Conservation (phyloP, 2,329 filamentous ascomycete species). For the Remersonia thermophila region DNA sequence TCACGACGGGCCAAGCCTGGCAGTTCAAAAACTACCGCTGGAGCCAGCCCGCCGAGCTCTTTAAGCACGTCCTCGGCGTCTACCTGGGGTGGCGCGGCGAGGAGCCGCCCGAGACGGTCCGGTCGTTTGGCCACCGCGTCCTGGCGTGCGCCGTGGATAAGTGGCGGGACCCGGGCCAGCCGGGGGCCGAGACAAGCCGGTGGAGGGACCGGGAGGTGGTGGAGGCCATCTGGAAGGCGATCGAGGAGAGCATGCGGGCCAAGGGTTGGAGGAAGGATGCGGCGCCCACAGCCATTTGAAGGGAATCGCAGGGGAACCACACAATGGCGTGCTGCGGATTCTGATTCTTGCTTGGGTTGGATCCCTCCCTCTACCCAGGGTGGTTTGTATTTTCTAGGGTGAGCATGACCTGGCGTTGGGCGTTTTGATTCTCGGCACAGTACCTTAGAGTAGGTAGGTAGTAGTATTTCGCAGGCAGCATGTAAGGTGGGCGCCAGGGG, state of each 20-base stretch:
- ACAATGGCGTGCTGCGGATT: no score
- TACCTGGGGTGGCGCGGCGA: constrained; percentile 90
- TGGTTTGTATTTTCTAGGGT: no score
- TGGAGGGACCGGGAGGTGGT: constrained; percentile 91
- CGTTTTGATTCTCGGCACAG: no score
- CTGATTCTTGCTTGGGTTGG: no score
- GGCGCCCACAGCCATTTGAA: constrained; percentile 40
- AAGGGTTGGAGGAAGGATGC: constrained; percentile 72
- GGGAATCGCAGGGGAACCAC: no score
- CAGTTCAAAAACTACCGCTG: constrained; percentile 99
- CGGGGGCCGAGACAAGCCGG: constrained; percentile 37
- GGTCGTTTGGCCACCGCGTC: constrained; percentile 76
- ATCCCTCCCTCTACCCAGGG: no score
- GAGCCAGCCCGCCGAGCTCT: constrained; percentile 77
- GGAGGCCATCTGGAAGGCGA: constrained; percentile 79
- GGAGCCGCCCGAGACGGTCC: constrained; percentile 62
- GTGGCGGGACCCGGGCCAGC: constrained; percentile 46
- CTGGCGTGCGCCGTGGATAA: constrained; percentile 71
- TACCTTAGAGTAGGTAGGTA: no score
- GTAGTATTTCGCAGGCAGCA: no score
- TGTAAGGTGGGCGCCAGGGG: no score
- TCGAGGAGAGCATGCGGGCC: constrained; percentile 77
- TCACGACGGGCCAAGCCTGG: constrained; percentile 95
- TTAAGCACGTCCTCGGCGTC: constrained; percentile 75
- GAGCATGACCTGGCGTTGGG: no score